These are phyloP conservation scores for Solanum lycopersicoides DNA, from an alignment of 257 asterid species.

Conservation along the genomic window DNA sequence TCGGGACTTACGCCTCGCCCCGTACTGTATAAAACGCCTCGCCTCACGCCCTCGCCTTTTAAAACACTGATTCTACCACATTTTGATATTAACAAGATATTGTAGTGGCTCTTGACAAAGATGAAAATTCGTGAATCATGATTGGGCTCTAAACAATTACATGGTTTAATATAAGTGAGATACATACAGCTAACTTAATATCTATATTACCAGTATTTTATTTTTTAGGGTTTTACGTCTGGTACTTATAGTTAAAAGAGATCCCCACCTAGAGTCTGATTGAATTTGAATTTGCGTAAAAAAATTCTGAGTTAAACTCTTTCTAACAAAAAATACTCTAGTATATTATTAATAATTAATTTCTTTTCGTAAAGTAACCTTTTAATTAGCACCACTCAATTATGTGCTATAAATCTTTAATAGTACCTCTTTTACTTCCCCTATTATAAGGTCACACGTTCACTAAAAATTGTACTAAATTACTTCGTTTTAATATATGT, in stretches of 20 bases:
- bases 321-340: too few species aligned
- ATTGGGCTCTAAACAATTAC: neutral
- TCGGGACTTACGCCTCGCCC: too few species aligned
- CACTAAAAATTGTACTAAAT: neutral
- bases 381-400: neutral
- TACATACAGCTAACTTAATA: neutral
- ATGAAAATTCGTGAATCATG: neutral
- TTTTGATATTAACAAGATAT: neutral
- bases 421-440: too few species aligned
- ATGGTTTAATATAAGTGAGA: neutral
- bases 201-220: neutral
- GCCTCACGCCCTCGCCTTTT: too few species aligned
- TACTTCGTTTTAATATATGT: neutral
- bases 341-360: neutral
- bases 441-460: neutral
- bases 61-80: neutral
- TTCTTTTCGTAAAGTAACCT: neutral
- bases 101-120: neutral
- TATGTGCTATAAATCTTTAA: neutral
- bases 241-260: too few species aligned
- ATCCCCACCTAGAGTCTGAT: too few species aligned
- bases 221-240: too few species aligned
- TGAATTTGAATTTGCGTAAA: too few species aligned
- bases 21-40: too few species aligned
- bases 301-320: fast-evolving